phyloP scores from a whole-genome alignment of 106 monocot genomes.

The Alisma plantagoaquatica region DNA sequence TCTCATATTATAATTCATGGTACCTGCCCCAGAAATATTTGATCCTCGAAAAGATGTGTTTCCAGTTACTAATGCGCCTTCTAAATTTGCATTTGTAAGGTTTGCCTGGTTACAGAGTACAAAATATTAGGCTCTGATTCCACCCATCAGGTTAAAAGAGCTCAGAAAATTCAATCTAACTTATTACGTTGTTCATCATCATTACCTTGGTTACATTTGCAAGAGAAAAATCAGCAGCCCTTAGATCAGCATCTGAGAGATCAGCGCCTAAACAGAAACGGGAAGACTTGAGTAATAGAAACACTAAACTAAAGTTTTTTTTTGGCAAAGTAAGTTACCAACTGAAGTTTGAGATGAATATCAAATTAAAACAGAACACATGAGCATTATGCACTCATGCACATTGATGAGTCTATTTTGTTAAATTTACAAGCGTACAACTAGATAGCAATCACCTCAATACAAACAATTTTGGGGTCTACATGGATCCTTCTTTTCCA shows the following conservation, averaged over 20 bases:
- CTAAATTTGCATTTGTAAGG: conserved; percentile 84
- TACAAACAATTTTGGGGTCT: too few species aligned
- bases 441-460: too few species aligned
- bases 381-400: too few species aligned
- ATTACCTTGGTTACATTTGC: conserved; percentile 88
- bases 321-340: neutral
- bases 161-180: neutral
- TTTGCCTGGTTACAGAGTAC: conserved; percentile 42
- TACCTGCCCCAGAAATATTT: conserved; percentile 75
- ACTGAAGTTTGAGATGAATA: neutral
- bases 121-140: neutral
- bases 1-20: neutral
- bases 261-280: conserved; percentile 61
- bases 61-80: conserved; percentile 88
- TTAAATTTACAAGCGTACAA: too few species aligned
- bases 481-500: too few species aligned
- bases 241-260: conserved; percentile 84
- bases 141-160: neutral
- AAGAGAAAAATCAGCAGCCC: conserved; percentile 83
- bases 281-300: neutral
- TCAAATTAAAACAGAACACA: too few species aligned
- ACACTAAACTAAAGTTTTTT: neutral
- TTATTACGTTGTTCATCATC: neutral
- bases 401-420: too few species aligned
- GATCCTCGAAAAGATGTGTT: conserved; percentile 93